These are phyloP conservation scores for Leccinum imitatum DNA, from an alignment of 768 basidiomycete genomes.

Conservation along the genomic window DNA sequence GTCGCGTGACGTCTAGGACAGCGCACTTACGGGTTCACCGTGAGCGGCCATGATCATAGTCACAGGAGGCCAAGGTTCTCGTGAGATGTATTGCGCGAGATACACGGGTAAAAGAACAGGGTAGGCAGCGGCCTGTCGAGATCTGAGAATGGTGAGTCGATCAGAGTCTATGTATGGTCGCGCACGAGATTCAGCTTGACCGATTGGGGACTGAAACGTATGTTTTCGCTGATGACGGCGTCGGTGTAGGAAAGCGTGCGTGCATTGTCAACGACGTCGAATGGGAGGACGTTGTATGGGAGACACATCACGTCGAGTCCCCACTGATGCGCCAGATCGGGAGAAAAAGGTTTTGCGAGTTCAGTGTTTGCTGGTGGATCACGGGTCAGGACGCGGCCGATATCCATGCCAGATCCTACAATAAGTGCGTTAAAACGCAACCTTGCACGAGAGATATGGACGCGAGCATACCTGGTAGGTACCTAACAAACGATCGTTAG, in stretches of 20 bases:
- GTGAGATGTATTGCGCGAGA: slow-evolving; percentile 48
- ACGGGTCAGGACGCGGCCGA: slow-evolving; percentile 45
- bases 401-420: slow-evolving; percentile 25
- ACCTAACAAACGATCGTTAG: slow-evolving; percentile 25
- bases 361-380: slow-evolving; percentile 23
- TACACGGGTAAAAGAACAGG: slow-evolving; percentile 68
- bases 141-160: slow-evolving; percentile 8
- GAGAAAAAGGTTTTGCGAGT: slow-evolving; percentile 46
- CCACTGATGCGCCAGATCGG: slow-evolving; percentile 46
- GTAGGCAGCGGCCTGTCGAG: slow-evolving; percentile 52
- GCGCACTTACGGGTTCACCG: slow-evolving; percentile 23
- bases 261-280: slow-evolving; percentile 43
- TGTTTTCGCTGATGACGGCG: slow-evolving; percentile 36
- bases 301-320: slow-evolving; percentile 52
- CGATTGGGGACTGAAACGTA: slow-evolving; percentile 44
- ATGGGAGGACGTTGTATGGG: slow-evolving; percentile 56
- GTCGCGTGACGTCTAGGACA: background rate
- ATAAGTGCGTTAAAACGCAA: background rate
- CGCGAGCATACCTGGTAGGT: slow-evolving; percentile 28
- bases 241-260: slow-evolving; percentile 36
- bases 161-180: background rate
- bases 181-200: slow-evolving; percentile 48
- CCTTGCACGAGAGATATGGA: background rate
- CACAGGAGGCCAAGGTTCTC: slow-evolving; percentile 27
- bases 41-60: slow-evolving; percentile 33